Base-by-base conservation (phyloP, 2,329 filamentous ascomycete genomes). In the Thielaviopsis euricoi region DNA sequence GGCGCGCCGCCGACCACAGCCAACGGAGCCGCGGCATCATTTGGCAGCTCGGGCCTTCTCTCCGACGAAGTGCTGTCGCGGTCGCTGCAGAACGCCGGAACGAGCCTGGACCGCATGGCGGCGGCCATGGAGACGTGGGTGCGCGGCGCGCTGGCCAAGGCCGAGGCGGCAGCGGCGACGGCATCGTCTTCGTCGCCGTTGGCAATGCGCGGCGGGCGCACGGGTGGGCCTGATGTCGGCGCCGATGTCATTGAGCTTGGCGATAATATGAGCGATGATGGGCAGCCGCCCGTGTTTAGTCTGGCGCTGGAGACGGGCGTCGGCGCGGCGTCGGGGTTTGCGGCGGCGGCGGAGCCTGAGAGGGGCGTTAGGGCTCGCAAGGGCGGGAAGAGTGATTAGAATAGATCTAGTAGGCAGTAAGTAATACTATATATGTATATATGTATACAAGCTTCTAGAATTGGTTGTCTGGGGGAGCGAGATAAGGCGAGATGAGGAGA, bases 111-210 rank as follows among this genome's bases (percentile, higher is more conserved):
- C 65, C 87, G 90, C 62, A 84, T 95, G 10, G 89, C 90, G 1
- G 86, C 88, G 6, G 85, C 86, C 2, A 83, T 97, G 29, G 93
- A 97, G 71, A 86, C 84, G 1, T 98, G 93, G 89, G 75, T 97
- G 60, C 78, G 90, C 61, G 88, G 89, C 62, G 83, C 95, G 43
- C 88, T 89, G 60, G 74, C 78, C 6, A 84, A 83, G 65, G 76
- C 79, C 22, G 52, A 52, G 51, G 51, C 19, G 53, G 48, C 23
- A 15, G 52, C 23, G 54, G 58, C 23, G 21, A 48, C 19, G 53
- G 48, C 23, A 15, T 48, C 23, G 54, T 56, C 23, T n/a, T 53
- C 19, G 54, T 64, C 66, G 64, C 74, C 67, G 64, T 66, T 66
- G 62, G 63, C 23, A 7, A 43, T 61, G 9, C 64, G 71, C 74